Evolutionary conservation across 768 basidiomycete genomes (phyloP), one percentile per base, ranked within the genome.

Genomic region (Psilocybe sp.): DNA sequence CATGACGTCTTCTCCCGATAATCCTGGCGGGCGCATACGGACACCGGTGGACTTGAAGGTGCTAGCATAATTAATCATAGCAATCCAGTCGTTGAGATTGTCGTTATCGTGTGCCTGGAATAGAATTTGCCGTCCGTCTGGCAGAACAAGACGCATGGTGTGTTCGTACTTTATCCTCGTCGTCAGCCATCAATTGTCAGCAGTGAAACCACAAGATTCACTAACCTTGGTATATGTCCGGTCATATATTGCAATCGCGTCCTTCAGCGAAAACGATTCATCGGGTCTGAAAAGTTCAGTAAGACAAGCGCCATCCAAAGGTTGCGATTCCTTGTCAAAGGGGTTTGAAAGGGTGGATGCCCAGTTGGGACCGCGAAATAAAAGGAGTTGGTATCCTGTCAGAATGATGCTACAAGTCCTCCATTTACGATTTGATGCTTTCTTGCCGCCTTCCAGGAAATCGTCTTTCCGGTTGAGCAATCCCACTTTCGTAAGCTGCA

Each of bases 1-100:
- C 53, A 87, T 80, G 28, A 89, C 80, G 57, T 86, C 88, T 58
- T 76, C 78, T 41, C 77, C 74, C 15, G 85, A 80, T 76, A 92
- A 82, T 14, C 79, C 81, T 11, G 78, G 68, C 0, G 89, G 76
- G 16, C 94, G 82, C 81, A 97, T 92, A 40, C 82, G 77, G 34
- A 98, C 74, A 9, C 87, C 87, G 13, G 84, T 78, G 1, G 91
- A 84, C 69, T 87, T 93, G 80, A 97, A 98, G 5, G 91, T 76
- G 51, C 92, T 87, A 2, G 93, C 93, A 63, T 97, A 98, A 68
- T 99, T 99, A 62, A 98, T 92, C 31, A 78, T 75, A 12, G 87
- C 78, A 54, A 98, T 84, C 97, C 97, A 99, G 54, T 86, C 81
- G 58, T 94, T 87, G 72, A 91, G 78, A 50, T 94, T 90, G 39